These are phyloP conservation scores for Leucoagaricus sp. DNA, from an alignment of 1,284 basidiomycete genomes.

Conservation along the genomic window DNA sequence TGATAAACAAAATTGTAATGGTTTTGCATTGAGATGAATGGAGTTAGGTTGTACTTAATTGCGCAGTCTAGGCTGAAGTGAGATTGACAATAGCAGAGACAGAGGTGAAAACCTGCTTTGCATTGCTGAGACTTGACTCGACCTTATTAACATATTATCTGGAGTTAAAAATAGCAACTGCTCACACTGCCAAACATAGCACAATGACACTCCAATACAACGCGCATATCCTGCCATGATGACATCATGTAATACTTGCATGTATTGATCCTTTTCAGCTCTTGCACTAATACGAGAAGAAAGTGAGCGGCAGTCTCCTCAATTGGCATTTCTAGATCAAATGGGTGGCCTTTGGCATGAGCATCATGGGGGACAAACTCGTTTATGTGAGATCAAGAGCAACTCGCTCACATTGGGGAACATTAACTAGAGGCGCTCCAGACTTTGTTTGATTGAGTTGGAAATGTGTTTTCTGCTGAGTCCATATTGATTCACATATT, in stretches of 20 bases:
- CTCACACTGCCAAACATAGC: conserved; percentile 49
- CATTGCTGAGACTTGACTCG: conserved; percentile 52
- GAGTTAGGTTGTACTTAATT: conserved; percentile 57
- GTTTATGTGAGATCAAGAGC: too few relatives aligned
- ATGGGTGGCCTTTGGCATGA: conserved; percentile 45
- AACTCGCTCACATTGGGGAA: conserved; percentile 53
- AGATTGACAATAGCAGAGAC: neutral
- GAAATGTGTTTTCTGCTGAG: conserved; percentile 70
- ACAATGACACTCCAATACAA: conserved; percentile 67
- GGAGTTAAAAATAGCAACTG: neutral
- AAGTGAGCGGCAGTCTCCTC: conserved; percentile 34
- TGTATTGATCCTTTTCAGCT: conserved; percentile 38
- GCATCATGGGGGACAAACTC: neutral
- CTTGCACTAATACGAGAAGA: too few relatives aligned
- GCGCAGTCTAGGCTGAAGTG: conserved; percentile 37
- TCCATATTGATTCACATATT: conserved; percentile 63
- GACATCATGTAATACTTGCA: conserved; percentile 71
- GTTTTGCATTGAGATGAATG: conserved; percentile 76
- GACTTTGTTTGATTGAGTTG: conserved; percentile 64
- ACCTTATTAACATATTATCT: neutral
- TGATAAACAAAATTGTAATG: conserved; percentile 58
- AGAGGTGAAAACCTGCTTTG: conserved; percentile 37
- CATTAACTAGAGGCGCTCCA: conserved; percentile 68
- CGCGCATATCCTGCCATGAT: conserved; percentile 64
- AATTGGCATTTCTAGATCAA: conserved; percentile 62